Conservation (phyloP, 2,329 filamentous ascomycete species). For the Phaeoacremonium minimum region DNA sequence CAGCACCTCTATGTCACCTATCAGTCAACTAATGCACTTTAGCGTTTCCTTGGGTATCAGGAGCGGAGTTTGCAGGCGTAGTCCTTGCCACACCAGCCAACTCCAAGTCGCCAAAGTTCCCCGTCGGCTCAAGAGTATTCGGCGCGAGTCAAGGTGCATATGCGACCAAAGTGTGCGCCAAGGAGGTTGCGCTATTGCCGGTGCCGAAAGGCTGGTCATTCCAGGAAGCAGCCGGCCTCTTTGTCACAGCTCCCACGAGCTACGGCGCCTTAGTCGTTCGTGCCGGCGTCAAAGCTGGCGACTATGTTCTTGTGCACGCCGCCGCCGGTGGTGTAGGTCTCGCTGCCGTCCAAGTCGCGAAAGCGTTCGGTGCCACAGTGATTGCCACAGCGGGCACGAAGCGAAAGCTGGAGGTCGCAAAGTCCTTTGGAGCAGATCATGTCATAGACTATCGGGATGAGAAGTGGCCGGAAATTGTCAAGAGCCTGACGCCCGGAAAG, state of each 20-base stretch:
- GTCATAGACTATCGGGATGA: constrained; percentile 69
- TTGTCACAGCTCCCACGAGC: constrained; percentile 86
- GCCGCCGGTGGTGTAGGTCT: constrained; percentile 89
- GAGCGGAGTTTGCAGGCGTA: constrained; percentile 80
- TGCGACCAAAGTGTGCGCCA: constrained; percentile 67
- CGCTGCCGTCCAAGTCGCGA: constrained; percentile 88
- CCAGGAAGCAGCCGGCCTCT: constrained; percentile 80
- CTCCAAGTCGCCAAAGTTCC: constrained; percentile 55
- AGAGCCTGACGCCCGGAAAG: constrained; percentile 69
- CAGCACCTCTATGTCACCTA: neutral
- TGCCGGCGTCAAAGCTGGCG: constrained; percentile 72
- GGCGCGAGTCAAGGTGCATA: constrained; percentile 84
- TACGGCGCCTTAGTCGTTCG: constrained; percentile 79
- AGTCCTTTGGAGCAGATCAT: constrained; percentile 79
- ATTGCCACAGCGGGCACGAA: constrained; percentile 82
- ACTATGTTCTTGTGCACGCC: constrained; percentile 86
- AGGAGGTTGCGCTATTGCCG: constrained; percentile 64
- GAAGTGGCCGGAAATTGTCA: constrained; percentile 64
- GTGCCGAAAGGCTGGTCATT: constrained; percentile 80
- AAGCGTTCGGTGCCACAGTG: constrained; percentile 87
- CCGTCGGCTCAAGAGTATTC: constrained; percentile 78
- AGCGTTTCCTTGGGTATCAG: constrained; percentile 82
- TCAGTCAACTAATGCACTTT: neutral
- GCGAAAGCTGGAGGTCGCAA: constrained; percentile 76
- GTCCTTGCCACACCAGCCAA: constrained; percentile 62